Base-by-base conservation (phyloP, 2,329 filamentous ascomycete species). In the Cytospora leucostoma region DNA sequence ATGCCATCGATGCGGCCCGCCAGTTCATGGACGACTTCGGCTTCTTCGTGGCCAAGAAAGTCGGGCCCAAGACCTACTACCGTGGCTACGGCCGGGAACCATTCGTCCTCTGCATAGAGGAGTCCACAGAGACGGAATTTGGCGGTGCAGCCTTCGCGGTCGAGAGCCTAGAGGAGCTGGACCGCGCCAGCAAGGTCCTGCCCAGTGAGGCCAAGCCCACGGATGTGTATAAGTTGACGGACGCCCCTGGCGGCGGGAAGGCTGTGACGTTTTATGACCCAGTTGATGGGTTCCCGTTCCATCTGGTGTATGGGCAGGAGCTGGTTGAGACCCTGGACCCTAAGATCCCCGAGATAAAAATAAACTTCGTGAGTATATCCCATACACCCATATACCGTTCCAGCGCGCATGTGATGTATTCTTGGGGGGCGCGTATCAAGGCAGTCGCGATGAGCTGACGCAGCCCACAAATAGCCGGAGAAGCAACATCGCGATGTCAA, bases 71-170 rank as follows among this genome's bases (percentile, higher is more conserved):
- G 62, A 81, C 83, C 37, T 89, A 84, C 76, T 87, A 82, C 72
- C 81, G 84, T 49, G 86, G 86, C 19, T 88, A 87, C 69, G 85
- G 86, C 15, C 74, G 74, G 7, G 85, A 88, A 67, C 84, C 84
- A 13, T 88, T 85, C 70, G 75, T 87, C 2, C 78, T 88, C 52
- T 85, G 83, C 67, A 80, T 84, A 55, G 77, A 79, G 64, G 75
- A 76, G 56, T 78, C 81, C 1, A 70, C 73, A 56, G 73, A 78
- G 70, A 75, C 82, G 63, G 74, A 78, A 62, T 89, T 88, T 69
- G 78, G 81, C 7, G 86, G 86, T 2, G 79, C 80, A 0, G 83
- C 79, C 1, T 88, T 85, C 66, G 82, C 80, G 40, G 86, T 88
- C 7, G 82, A 83, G 66, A 80, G 77, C 7, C 76, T 81, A 68